Evolutionary conservation across 140 eudicot species (phyloP).

Genomic region (Cichorium intybus): DNA sequence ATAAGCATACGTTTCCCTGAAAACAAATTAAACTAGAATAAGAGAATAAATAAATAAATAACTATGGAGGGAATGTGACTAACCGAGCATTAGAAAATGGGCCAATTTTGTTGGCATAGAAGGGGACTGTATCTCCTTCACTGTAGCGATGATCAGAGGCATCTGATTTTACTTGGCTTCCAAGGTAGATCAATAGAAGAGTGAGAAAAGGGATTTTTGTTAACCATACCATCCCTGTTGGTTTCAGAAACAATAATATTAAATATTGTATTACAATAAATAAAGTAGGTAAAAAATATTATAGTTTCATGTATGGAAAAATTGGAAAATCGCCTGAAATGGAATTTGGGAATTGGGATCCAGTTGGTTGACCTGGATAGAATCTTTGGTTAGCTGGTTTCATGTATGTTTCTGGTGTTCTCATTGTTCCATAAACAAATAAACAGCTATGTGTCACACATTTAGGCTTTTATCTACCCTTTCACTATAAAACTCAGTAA

Average conservation of each 20-base stretch:
- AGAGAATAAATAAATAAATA: not conserved
- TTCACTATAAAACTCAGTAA: not conserved
- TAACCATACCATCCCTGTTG: not conserved
- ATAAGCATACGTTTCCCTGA: slow-evolving; percentile 72
- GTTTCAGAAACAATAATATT: too few relatives aligned
- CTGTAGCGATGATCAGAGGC: slow-evolving; percentile 41
- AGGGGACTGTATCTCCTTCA: slow-evolving; percentile 47
- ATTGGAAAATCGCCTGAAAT: not conserved
- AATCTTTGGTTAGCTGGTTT: not conserved
- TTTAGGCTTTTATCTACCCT: too few relatives aligned
- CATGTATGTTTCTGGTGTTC: too few relatives aligned
- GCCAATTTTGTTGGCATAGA: slow-evolving; percentile 52
- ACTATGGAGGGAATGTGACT: not conserved
- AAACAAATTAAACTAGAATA: not conserved
- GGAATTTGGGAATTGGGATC: not conserved
- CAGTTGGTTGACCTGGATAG: too few relatives aligned
- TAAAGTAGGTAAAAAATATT: too few relatives aligned
- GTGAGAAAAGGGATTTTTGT: slow-evolving; percentile 9
- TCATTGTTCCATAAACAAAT: not conserved
- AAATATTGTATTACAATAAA: too few relatives aligned
- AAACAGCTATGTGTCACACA: not conserved
- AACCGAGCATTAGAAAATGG: slow-evolving; percentile 43
- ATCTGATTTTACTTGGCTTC: slow-evolving; percentile 36
- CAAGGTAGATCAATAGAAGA: slow-evolving; percentile 23
- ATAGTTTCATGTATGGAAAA: not conserved